These are phyloP conservation scores for Pichia insulana DNA, from an alignment of 805 yeast species.

Conservation along the genomic window DNA sequence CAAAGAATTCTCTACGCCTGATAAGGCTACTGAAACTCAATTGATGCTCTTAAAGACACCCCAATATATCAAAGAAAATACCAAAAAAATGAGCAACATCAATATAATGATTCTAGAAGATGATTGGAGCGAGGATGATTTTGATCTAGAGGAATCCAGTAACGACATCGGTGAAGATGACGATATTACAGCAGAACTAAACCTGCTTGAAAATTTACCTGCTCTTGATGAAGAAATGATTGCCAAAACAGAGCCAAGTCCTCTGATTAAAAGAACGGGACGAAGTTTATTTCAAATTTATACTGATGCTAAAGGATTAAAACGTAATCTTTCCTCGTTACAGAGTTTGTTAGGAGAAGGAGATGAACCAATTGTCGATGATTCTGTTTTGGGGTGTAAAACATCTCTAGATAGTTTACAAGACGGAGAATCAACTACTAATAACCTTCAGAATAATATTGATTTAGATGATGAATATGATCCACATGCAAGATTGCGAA, in stretches of 20 bases:
- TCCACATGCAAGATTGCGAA: slow-evolving; percentile 14
- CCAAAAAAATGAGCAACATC: slow-evolving; percentile 6
- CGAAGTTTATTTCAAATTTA: slow-evolving; percentile 9
- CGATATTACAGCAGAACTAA: not conserved
- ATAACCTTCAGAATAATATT: too few relatives aligned
- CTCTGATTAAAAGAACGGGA: slow-evolving; percentile 7
- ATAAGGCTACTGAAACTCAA: slow-evolving; percentile 1
- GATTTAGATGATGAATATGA: slow-evolving; percentile 1
- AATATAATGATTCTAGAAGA: slow-evolving; percentile 1
- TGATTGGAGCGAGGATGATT: slow-evolving; percentile 7
- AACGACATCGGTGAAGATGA: not conserved
- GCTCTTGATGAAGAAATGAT: not conserved
- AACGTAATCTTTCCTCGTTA: too few relatives aligned
- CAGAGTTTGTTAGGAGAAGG: too few relatives aligned
- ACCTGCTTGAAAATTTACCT: not conserved
- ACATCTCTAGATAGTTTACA: too few relatives aligned
- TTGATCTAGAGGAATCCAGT: not conserved
- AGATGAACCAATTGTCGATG: too few relatives aligned
- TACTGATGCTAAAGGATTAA: slow-evolving; percentile 2
- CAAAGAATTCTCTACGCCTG: slow-evolving; percentile 10
- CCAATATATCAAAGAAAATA: slow-evolving; percentile 13
- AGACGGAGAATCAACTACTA: too few relatives aligned
- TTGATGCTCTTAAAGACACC: slow-evolving; percentile 17
- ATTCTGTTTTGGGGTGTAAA: too few relatives aligned
- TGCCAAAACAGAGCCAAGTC: slow-evolving; percentile 9